Base-by-base conservation (phyloP, 1,284 basidiomycete genomes). In the Anthracocystis setariae region DNA sequence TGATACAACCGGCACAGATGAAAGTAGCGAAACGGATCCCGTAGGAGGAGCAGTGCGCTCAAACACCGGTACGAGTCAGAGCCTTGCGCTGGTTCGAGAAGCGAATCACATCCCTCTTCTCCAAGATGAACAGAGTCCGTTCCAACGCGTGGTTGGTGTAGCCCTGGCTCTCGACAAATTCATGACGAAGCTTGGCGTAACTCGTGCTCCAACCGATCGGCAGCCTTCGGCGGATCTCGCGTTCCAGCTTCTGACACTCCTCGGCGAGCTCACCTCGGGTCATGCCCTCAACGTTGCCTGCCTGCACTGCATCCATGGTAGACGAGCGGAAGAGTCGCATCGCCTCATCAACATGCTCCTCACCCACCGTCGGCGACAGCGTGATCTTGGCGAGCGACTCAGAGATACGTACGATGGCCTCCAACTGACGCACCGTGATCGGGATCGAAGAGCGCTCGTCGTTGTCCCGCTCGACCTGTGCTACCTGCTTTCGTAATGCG, bases 271-370 rank as follows among this genome's bases (percentile, higher is more conserved):
- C 93, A 5, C 92, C 90, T 46, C 94, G 89, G 15, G 93, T 93
- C 76, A 98, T 87, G 1, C 96, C 96, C 75, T 98, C 95, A 7
- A 92, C 90, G 43, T 92, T 92, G n/a, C 87, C 87, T 5, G 94
- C 93, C 24, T 93, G 92, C 24, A 98, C 94, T 23, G 96, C 96
- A 83, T 98, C 93, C 95, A 98, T 98, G 1, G 96, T 99, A 17
- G 94, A 97, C 84, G 91, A 96, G 78, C 96, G 97, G 90, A 99
- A 99, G 24, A 99, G 85, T 7, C 96, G 90, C 79, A 98, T 98
- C 5, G 96, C 92, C 84, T 99, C 96, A 83, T 98, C 94, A 33
- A 98, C 96, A 77, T 98, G 95, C 82, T 97, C 91, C 60, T 91
- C 90, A 74, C 90, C 89, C 5, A 98, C 96, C 3, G 90, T 88